Percentiles rank a stretch among this genome's conserved stretches.
Evolutionary conservation across 2,329 filamentous ascomycete species (phyloP).

Genomic region (Fusarium sacchari): DNA sequence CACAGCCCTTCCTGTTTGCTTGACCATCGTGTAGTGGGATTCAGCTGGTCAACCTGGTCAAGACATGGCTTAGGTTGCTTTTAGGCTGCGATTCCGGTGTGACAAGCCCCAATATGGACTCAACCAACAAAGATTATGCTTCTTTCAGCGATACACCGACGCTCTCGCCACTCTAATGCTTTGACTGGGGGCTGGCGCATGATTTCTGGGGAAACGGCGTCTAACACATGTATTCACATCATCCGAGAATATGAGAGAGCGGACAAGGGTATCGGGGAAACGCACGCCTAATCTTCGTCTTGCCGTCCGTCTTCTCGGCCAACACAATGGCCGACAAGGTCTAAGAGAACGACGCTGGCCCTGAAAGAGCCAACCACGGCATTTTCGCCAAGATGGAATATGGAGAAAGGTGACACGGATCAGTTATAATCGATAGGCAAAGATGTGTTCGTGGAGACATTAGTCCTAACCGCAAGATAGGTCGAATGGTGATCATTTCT

Average conservation of each 20-base stretch:
- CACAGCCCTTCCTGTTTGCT: neutral
- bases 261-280: neutral
- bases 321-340: neutral
- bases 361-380: neutral
- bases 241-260: no score
- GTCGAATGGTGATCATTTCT: no score
- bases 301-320: no score
- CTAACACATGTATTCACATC: neutral
- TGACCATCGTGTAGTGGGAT: neutral
- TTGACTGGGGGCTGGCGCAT: neutral
- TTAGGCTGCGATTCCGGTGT: neutral
- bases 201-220: neutral
- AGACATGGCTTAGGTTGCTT: neutral
- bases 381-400: neutral
- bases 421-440: neutral
- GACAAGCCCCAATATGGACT: neutral
- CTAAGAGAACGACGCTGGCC: neutral
- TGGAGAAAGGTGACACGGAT: no score
- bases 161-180: neutral
- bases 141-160: neutral
- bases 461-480: no score
- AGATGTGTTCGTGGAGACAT: rapidly evolving
- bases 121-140: neutral
- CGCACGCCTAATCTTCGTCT: neutral
- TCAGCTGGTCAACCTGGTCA: neutral